A percentile compares a stretch with the other conserved stretches of the same genome.
Evolutionary conservation across 441 rosid genomes (phyloP).

Genomic region (Croton laevigatus): DNA sequence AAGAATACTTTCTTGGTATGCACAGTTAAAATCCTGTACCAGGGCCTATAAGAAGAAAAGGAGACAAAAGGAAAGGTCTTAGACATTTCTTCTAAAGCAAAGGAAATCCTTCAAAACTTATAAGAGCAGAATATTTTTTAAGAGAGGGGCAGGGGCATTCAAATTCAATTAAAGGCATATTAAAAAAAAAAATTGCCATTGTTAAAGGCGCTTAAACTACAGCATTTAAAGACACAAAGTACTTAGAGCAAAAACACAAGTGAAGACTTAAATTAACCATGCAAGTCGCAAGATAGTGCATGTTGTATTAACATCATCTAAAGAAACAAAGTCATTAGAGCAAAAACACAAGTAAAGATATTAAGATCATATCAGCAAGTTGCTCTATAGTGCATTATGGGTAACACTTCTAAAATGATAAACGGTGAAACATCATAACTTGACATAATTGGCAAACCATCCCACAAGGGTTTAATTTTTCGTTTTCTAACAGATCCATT

Average conservation of each 20-base stretch:
- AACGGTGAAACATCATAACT: too few species aligned
- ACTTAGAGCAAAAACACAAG: background rate
- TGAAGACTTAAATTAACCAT: too few species aligned
- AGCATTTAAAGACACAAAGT: background rate
- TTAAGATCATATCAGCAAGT: background rate
- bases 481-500: too few species aligned
- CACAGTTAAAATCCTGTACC: slow-evolving; percentile 94
- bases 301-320: too few species aligned
- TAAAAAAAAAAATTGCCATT: background rate
- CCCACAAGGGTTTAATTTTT: too few species aligned
- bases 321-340: background rate
- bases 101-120: slow-evolving; percentile 1
- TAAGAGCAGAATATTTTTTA: background rate
- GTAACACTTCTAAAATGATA: too few species aligned
- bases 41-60: slow-evolving; percentile 47
- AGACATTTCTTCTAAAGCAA: background rate
- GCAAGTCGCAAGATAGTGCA: too few species aligned
- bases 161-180: background rate
- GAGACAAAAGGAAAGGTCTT: slow-evolving; percentile 1
- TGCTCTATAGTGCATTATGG: background rate
- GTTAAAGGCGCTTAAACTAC: background rate
- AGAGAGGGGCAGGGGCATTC: background rate
- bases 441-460: too few species aligned
- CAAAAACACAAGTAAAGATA: background rate
- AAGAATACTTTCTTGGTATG: slow-evolving; percentile 91